Evolutionary conservation across 352 stramenopile species (phyloP).

Genomic region (Phytopythium ostracodes): DNA sequence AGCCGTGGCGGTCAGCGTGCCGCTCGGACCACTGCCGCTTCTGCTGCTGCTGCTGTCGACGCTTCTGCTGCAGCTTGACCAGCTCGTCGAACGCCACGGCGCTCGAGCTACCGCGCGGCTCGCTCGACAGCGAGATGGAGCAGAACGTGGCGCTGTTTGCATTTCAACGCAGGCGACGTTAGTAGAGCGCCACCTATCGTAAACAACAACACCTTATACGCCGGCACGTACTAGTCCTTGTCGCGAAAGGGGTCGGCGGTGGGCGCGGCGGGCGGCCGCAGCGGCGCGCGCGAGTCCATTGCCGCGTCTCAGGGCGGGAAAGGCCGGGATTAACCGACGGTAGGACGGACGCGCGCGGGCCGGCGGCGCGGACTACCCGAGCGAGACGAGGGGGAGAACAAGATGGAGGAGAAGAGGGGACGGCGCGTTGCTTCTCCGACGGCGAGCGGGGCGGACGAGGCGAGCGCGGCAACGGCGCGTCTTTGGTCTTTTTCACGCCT

Average conservation of each 20-base stretch:
- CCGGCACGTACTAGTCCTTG: slow-evolving; percentile 30
- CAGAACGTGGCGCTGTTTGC: slow-evolving; percentile 52
- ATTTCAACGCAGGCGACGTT: not conserved
- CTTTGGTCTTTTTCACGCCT: too few relatives aligned
- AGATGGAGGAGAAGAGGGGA: too few relatives aligned
- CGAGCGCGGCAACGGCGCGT: not conserved
- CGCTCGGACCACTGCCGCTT: not conserved
- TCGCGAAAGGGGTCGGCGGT: slow-evolving; percentile 17
- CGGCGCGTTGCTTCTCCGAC: not conserved
- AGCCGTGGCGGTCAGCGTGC: too few relatives aligned
- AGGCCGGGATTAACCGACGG: not conserved
- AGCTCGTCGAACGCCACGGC: slow-evolving; percentile 25
- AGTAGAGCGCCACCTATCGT: not conserved
- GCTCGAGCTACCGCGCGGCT: slow-evolving; percentile 33
- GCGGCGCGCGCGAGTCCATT: slow-evolving; percentile 17
- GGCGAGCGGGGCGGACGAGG: too few relatives aligned
- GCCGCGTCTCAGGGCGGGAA: not conserved
- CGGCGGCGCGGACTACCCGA: not conserved
- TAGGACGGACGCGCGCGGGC: too few relatives aligned
- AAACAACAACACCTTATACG: too few relatives aligned
- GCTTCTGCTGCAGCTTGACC: slow-evolving; percentile 16
- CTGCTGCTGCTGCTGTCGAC: slow-evolving; percentile 9
- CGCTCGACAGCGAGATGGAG: slow-evolving; percentile 58
- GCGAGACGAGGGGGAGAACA: too few relatives aligned
- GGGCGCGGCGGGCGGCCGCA: slow-evolving; percentile 21